Evolutionary conservation across 73 alveolate genomes (phyloP).

Genomic region (Symbiodinium pilosum): DNA sequence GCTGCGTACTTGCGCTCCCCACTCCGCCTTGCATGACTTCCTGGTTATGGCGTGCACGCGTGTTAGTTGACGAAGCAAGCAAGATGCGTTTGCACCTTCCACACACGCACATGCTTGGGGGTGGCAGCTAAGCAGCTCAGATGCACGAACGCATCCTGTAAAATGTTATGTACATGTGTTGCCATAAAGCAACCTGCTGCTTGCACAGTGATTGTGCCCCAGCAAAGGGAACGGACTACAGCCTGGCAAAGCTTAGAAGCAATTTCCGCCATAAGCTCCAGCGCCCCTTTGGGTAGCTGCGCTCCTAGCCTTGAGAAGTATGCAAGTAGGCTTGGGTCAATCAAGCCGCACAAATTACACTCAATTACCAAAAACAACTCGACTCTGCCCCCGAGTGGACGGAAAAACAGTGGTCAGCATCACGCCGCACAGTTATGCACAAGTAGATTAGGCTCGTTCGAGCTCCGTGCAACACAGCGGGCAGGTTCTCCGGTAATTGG

Average conservation of each 20-base stretch:
- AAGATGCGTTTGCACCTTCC: constrained; percentile 13
- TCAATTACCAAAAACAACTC: constrained; percentile 36
- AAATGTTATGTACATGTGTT: neutral
- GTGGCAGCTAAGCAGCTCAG: neutral
- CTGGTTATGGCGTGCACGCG: neutral
- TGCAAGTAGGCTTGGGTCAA: constrained; percentile 1
- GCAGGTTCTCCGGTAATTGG: constrained; percentile 85
- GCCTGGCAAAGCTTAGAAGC: neutral
- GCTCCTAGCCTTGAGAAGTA: constrained; percentile 6
- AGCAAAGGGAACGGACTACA: constrained; percentile 8
- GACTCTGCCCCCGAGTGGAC: constrained; percentile 6
- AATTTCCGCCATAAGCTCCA: neutral
- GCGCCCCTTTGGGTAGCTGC: constrained; percentile 15
- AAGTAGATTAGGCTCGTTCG: constrained; percentile 26
- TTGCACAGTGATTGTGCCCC: constrained; percentile 24
- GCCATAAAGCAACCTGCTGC: neutral
- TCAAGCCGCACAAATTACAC: constrained; percentile 15
- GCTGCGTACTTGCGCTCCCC: constrained; percentile 11
- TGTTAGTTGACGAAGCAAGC: constrained; percentile 17
- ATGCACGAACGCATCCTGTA: neutral
- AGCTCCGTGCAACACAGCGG: constrained; percentile 94
- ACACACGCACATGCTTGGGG: neutral
- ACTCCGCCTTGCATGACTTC: neutral
- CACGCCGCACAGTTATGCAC: neutral
- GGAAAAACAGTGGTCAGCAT: constrained; percentile 21